Evolutionary conservation across 2,329 filamentous ascomycete species (phyloP).

Genomic region (Tympanopsis confertula): DNA sequence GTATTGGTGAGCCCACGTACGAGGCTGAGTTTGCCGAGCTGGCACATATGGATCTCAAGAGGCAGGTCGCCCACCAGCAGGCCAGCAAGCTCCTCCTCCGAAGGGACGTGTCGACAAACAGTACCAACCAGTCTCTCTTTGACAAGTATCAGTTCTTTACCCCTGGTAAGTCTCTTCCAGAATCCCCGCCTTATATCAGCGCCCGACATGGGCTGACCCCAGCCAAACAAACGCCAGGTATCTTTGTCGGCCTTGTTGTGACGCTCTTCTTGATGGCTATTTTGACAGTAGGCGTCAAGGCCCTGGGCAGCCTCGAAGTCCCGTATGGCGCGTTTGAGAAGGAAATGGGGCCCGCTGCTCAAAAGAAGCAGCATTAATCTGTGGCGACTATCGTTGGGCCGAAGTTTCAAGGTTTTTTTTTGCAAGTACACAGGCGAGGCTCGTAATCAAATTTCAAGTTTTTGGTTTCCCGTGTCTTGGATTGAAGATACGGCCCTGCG

Average conservation of each 20-base stretch:
- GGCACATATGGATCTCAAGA: slow-evolving; percentile 65
- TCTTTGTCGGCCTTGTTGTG: slow-evolving; percentile 77
- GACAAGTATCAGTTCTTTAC: slow-evolving; percentile 92
- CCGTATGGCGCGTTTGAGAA: slow-evolving; percentile 94
- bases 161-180: slow-evolving; percentile 48
- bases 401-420: slow-evolving; percentile 3
- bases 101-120: slow-evolving; percentile 25
- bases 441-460: too few species aligned
- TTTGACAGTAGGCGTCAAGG: slow-evolving; percentile 65
- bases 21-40: slow-evolving; percentile 51
- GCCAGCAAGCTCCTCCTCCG: slow-evolving; percentile 7
- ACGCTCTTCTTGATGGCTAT: slow-evolving; percentile 64
- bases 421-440: too few species aligned
- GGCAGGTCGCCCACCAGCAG: slow-evolving; percentile 31
- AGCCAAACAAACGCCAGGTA: slow-evolving; percentile 35
- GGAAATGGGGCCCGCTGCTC: slow-evolving; percentile 78
- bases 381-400: slow-evolving; percentile 1
- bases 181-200: neutral
- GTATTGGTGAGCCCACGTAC: slow-evolving; percentile 38
- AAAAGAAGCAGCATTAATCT: slow-evolving; percentile 62
- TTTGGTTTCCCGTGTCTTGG: too few species aligned
- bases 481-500: too few species aligned
- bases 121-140: slow-evolving; percentile 51
- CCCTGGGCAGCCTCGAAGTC: slow-evolving; percentile 71
- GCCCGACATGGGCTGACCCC: neutral